These are phyloP conservation scores for Biscutella auriculata DNA, from an alignment of 441 rosid genomes.

Conservation along the genomic window DNA sequence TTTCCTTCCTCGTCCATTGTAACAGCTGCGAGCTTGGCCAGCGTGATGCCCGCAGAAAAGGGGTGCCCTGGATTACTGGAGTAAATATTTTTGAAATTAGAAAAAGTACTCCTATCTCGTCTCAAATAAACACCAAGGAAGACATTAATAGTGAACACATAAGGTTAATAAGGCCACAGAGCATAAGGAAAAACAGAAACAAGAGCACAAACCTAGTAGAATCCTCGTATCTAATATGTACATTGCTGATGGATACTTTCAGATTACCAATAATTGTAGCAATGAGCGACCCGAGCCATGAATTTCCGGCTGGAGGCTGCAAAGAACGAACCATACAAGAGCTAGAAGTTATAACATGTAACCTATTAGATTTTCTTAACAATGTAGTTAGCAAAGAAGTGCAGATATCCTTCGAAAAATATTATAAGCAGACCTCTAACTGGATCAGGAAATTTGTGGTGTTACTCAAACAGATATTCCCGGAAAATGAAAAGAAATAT, in stretches of 20 bases:
- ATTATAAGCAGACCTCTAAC: not conserved
- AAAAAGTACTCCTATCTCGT: constrained; percentile 3
- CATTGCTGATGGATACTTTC: constrained; percentile 92
- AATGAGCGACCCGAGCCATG: constrained; percentile 92
- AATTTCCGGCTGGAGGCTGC: constrained; percentile 74
- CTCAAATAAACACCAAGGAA: constrained; percentile 1
- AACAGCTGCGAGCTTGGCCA: constrained; percentile 97
- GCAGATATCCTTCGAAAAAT: not conserved
- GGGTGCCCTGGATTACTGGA: constrained; percentile 77
- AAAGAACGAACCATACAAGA: constrained; percentile 18
- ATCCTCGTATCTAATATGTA: constrained; percentile 95
- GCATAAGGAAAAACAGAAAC: not conserved
- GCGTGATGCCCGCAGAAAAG: constrained; percentile 80
- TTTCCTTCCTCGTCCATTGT: constrained; percentile 94
- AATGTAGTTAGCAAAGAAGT: not conserved
- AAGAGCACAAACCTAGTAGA: constrained; percentile 54
- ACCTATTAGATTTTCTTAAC: not conserved
- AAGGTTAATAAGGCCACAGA: not conserved
- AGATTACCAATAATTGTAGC: constrained; percentile 93
- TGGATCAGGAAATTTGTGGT: not conserved
- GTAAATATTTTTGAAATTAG: constrained; percentile 26
- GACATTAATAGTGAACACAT: constrained; percentile 2
- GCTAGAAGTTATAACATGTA: constrained; percentile 17
- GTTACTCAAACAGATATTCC: constrained; percentile 4
- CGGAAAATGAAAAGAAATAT: not conserved